These are phyloP conservation scores for Aspergillus phoenicis DNA, from an alignment of 2,329 filamentous ascomycete species.

Conservation along the genomic window DNA sequence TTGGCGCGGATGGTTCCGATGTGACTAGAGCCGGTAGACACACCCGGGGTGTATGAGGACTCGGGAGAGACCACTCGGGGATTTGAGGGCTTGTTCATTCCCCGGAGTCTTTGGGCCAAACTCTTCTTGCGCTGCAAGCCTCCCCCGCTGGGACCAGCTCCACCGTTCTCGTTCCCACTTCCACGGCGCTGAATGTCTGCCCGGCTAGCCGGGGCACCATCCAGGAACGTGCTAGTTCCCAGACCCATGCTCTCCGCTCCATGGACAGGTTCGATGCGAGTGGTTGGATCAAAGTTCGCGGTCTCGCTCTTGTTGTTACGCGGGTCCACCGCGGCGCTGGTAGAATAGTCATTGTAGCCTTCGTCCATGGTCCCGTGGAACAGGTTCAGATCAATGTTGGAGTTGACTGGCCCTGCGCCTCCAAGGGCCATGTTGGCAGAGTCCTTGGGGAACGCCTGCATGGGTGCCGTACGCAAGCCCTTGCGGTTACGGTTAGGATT, in stretches of 20 bases:
- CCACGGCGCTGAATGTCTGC: conserved; percentile 76
- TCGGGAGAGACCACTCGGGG: conserved; percentile 64
- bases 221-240: conserved; percentile 92
- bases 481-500: conserved; percentile 92
- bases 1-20: conserved; percentile 40
- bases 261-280: conserved; percentile 72
- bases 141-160: conserved; percentile 39
- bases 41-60: conserved; percentile 29
- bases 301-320: conserved; percentile 35
- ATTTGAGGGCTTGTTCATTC: conserved; percentile 69
- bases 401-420: conserved; percentile 81
- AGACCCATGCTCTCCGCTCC: conserved; percentile 81
- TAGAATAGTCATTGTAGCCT: conserved; percentile 78
- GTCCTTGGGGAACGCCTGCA: conserved; percentile 93
- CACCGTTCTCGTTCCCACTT: conserved; percentile 62
- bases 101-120: conserved; percentile 84
- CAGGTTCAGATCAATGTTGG: conserved; percentile 78
- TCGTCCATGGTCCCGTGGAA: conserved; percentile 87
- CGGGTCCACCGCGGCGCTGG: conserved; percentile 41
- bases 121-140: conserved; percentile 90
- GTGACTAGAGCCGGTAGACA: conserved; percentile 37
- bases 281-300: conserved; percentile 66
- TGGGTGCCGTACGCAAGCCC: conserved; percentile 79
- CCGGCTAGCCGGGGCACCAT: conserved; percentile 85
- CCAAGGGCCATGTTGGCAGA: conserved; percentile 91